phyloP scores from a whole-genome alignment of 2,329 filamentous ascomycete species.

The Truncatella angustata region DNA sequence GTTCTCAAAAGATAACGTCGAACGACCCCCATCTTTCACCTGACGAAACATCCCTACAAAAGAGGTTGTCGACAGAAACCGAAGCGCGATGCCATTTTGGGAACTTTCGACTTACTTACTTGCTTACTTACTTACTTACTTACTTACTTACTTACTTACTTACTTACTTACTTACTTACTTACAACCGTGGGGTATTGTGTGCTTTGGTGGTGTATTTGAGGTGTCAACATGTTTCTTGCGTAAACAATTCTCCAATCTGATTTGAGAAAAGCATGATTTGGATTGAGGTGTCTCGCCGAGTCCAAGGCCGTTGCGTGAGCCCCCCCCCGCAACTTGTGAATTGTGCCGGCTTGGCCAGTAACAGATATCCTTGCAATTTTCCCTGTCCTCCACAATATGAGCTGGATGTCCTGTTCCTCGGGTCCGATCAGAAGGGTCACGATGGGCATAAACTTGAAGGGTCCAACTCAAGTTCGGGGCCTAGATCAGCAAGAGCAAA shows the following conservation, averaged over 20 bases:
- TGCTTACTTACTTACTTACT: no score
- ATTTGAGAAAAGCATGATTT: not conserved
- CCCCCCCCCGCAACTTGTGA: not conserved
- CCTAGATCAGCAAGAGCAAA: not conserved
- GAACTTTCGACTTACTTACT: no score
- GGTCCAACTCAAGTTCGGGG: not conserved
- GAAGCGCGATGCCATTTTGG: not conserved
- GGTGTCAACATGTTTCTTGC: not conserved
- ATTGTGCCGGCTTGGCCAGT: not conserved
- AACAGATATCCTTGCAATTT: not conserved
- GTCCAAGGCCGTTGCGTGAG: not conserved
- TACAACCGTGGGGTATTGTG: not conserved
- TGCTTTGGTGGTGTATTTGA: no score
- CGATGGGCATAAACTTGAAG: not conserved
- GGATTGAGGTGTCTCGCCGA: not conserved
- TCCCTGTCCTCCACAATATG: not conserved
- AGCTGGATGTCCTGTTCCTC: not conserved
- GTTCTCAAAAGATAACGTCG: slow-evolving; percentile 20
- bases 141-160: no score
- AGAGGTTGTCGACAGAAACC: not conserved
- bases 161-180: no score
- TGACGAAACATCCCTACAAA: not conserved
- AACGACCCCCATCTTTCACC: slow-evolving; percentile 12
- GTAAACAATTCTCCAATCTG: not conserved
- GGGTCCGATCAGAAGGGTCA: not conserved